Percentiles rank a stretch among this genome's conserved stretches.
Evolutionary conservation across 306 rosid genomes (phyloP).

Genomic region (Castanea sativa): DNA sequence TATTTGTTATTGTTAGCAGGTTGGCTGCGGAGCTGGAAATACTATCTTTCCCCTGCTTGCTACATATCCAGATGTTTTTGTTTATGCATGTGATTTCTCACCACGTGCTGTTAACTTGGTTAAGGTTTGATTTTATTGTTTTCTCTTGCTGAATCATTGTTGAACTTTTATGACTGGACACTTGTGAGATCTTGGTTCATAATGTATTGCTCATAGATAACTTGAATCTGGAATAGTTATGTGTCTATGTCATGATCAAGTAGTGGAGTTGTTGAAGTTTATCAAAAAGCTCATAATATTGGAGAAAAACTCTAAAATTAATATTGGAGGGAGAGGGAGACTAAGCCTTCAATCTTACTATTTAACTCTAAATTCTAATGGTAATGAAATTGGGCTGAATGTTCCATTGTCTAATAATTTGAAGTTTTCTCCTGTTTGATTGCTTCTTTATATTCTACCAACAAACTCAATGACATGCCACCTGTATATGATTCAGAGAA

Average conservation of each 20-base stretch:
- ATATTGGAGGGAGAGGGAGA: not conserved
- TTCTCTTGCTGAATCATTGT: conserved; percentile 5
- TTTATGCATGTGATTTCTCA: conserved; percentile 93
- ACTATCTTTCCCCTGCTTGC: conserved; percentile 84
- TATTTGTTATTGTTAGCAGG: conserved; percentile 44
- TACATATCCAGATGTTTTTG: conserved; percentile 63
- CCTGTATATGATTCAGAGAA: not conserved
- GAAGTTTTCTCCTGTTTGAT: not conserved
- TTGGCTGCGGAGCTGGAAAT: conserved; percentile 95
- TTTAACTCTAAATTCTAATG: not conserved
- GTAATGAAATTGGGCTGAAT: not conserved
- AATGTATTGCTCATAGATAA: not conserved
- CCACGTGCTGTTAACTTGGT: conserved; percentile 86
- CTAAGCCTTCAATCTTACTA: not conserved
- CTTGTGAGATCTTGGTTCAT: conserved; percentile 8
- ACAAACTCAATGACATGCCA: not conserved
- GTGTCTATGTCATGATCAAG: not conserved
- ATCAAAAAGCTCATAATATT: not conserved
- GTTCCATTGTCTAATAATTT: not conserved
- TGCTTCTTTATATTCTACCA: not conserved
- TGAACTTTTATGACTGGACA: not conserved
- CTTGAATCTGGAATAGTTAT: not conserved
- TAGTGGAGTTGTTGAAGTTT: not conserved
- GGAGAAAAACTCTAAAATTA: not conserved
- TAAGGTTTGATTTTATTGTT: conserved; percentile 48